Evolutionary conservation across 129 eudicot genomes (phyloP).

Genomic region (Oenanthe sinensis): DNA sequence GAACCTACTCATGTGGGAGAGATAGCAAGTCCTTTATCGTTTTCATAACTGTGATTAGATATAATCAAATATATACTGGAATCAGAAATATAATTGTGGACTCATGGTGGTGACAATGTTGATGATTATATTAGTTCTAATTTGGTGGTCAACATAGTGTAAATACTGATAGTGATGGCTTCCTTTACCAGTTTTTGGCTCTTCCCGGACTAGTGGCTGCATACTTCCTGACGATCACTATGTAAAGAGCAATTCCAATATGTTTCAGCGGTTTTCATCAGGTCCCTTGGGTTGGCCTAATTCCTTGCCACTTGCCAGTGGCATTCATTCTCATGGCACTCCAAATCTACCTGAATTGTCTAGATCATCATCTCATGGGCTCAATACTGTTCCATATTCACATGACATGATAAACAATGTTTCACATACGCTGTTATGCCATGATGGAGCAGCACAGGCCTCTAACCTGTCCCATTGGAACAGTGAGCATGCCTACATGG

Average conservation of each 20-base stretch:
- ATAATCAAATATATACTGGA: neutral
- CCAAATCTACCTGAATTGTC: constrained; percentile 24
- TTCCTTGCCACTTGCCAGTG: constrained; percentile 28
- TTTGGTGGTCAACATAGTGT: neutral
- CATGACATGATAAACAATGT: neutral
- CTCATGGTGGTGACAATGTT: neutral
- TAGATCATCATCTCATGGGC: constrained; percentile 20
- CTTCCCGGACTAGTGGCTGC: constrained; percentile 18
- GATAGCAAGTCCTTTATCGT: neutral
- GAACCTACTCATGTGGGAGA: constrained; percentile 13
- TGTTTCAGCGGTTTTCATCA: constrained; percentile 30
- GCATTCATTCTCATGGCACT: constrained; percentile 23
- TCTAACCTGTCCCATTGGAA: constrained; percentile 17
- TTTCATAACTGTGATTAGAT: neutral
- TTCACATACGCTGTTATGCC: constrained; percentile 12
- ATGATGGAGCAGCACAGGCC: constrained; percentile 29
- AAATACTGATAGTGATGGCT: neutral
- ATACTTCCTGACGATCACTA: constrained; percentile 18
- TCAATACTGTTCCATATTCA: constrained; percentile 23
- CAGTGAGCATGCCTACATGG: constrained; percentile 16
- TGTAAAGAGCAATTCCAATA: constrained; percentile 25
- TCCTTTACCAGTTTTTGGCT: constrained; percentile 23
- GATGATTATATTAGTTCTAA: neutral
- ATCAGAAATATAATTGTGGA: neutral
- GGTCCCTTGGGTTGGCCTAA: constrained; percentile 33